Base-by-base conservation (phyloP, 176 grass and related monocot genomes). In the Poa annua region DNA sequence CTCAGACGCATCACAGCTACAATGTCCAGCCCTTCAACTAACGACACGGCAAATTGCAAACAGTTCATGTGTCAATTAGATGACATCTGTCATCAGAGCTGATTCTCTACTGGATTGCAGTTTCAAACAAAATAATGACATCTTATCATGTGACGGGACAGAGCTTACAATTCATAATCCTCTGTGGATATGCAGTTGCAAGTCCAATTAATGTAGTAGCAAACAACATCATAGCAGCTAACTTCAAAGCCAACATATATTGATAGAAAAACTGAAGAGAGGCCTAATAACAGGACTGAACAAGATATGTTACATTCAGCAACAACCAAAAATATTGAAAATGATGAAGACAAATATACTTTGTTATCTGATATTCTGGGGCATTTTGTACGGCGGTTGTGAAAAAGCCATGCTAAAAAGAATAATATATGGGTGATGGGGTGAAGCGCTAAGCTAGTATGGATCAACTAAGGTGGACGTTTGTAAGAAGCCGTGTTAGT, bases 401-500 rank as follows among this genome's bases (percentile, higher is more conserved):
- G 74, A 68, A 79, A 76, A 85, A 70, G 57, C 50, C 78, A 85
- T 66, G 79, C 59, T 82, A 56, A 91, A 91, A 91, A 91, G 86
- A 88, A 91, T 88, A 85, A 64, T 34, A 64, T 64, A 64, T 64
- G 29, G 61, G 61, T 64, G 80, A 88, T 83, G 72, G 76, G 76
- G 78, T 89, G 83, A 86, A 86, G 52, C 82, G 55, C 82, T 91
- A 91, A 91, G 76, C 86, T 91, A 87, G 61, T 87, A 85, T 79
- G 64, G 82, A 91, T 94, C 84, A 95, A 95, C 90, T 98, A 91
- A 95, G 83, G 79, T 92, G 92, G 84, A 95, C 91, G 85, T 91
- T 95, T 86, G 93, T 93, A 82, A 98, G 90, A 88, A 98, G 96
- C 80, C 96, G 91, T 74, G 92, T 98, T 78, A 98, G 89, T 93